These are phyloP conservation scores for Didymellaceae sp. DNA, from an alignment of 2,329 filamentous ascomycete species.

Conservation along the genomic window DNA sequence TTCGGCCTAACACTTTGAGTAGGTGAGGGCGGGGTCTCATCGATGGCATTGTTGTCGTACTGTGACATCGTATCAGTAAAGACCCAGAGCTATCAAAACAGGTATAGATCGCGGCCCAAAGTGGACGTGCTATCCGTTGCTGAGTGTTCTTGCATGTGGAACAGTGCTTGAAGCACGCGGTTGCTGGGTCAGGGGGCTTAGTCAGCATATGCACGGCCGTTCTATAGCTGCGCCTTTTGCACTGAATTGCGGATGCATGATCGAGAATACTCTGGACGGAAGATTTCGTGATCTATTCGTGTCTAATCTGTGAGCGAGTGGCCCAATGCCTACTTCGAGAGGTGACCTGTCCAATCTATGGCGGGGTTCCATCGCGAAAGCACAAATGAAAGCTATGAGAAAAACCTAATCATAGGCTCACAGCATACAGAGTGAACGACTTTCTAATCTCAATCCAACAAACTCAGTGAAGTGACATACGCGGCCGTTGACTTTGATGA, in stretches of 20 bases:
- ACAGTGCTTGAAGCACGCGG: constrained; percentile 3
- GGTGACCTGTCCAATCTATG: constrained; percentile 20
- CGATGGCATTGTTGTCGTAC: not conserved
- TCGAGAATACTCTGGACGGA: not conserved
- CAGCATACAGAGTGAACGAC: constrained; percentile 14
- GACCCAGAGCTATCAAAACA: not conserved
- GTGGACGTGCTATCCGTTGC: constrained; percentile 3
- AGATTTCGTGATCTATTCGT: constrained; percentile 29
- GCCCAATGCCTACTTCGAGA: constrained; percentile 33
- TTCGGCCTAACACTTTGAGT: constrained; percentile 5
- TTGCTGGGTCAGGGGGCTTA: constrained; percentile 8
- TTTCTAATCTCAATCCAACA: constrained; percentile 9
- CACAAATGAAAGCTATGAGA: constrained; percentile 25
- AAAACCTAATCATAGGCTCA: constrained; percentile 12
- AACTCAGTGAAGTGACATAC: not conserved
- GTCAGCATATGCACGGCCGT: constrained; percentile 7
- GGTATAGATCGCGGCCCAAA: constrained; percentile 1
- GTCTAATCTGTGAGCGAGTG: constrained; percentile 31
- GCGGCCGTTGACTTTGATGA: not conserved
- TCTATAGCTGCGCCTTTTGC: too few relatives aligned
- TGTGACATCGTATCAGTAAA: constrained; percentile 1
- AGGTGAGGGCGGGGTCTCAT: not conserved
- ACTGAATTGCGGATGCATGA: not conserved
- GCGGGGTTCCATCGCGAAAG: constrained; percentile 37
- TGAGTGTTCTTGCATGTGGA: constrained; percentile 4